A percentile compares a stretch with the other conserved stretches of the same genome.
These are phyloP conservation scores for Hamamelis virginiana DNA, from an alignment of 164 flowering plant genomes.

Conservation along the genomic window DNA sequence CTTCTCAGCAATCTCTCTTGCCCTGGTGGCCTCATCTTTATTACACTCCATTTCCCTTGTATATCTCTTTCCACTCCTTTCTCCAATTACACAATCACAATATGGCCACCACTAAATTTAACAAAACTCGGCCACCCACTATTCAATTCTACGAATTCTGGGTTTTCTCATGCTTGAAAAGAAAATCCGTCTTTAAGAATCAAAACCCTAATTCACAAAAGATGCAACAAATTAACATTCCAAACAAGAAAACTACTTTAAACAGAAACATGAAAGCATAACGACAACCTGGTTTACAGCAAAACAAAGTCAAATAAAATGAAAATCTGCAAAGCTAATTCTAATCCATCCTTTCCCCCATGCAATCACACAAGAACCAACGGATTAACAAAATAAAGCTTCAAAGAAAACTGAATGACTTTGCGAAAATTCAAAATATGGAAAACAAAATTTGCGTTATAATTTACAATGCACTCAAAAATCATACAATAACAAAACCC, in stretches of 20 bases:
- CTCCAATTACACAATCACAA: neutral
- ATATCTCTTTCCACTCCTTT: neutral
- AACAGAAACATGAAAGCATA: neutral
- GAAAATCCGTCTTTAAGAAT: neutral
- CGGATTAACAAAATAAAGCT: too few species aligned
- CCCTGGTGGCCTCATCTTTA: conserved; percentile 73
- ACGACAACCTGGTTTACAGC: too few species aligned
- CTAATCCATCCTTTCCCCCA: neutral
- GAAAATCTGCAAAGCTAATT: neutral
- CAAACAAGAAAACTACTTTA: neutral
- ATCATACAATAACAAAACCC: neutral
- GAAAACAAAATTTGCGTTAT: too few species aligned
- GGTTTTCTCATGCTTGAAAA: conserved; percentile 17
- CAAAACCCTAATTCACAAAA: conserved; percentile 14
- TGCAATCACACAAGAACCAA: neutral
- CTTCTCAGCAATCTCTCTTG: conserved; percentile 74
- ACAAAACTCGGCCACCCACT: conserved; percentile 21
- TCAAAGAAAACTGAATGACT: too few species aligned
- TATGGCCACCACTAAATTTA: conserved; percentile 2
- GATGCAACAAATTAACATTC: neutral
- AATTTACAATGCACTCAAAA: neutral
- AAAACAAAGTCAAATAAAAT: neutral
- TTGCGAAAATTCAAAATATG: too few species aligned
- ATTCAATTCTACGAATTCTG: conserved; percentile 12
- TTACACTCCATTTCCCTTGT: conserved; percentile 70